A percentile compares a stretch with the other conserved stretches of the same genome.
Evolutionary conservation across 2,329 filamentous ascomycete genomes (phyloP).

Genomic region (Colletotrichum sp.): DNA sequence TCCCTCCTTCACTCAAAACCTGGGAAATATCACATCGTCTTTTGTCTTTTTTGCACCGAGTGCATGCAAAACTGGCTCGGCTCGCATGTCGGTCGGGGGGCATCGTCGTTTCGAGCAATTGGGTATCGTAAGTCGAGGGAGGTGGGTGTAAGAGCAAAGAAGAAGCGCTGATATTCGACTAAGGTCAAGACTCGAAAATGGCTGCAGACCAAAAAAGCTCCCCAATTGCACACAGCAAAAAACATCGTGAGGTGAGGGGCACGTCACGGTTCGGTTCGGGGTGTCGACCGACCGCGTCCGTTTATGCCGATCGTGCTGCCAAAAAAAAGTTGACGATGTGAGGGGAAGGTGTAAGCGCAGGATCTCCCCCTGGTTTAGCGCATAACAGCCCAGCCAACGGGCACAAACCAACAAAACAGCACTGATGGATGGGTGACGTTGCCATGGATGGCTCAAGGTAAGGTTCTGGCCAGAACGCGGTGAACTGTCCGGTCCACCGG

Average conservation of each 20-base stretch:
- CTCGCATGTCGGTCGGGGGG: conserved; percentile 14
- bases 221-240: background rate
- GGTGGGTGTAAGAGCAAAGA: background rate
- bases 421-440: background rate
- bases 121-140: background rate
- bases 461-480: background rate
- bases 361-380: background rate
- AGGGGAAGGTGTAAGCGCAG: background rate
- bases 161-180: background rate
- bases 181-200: background rate
- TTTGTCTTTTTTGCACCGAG: conserved; percentile 19
- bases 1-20: background rate
- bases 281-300: background rate
- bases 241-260: background rate
- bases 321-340: background rate
- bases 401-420: background rate
- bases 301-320: background rate
- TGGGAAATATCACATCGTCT: conserved; percentile 17
- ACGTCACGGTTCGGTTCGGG: background rate
- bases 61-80: conserved; percentile 16
- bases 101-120: background rate
- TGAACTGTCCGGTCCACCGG: background rate
- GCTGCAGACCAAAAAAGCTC: background rate
- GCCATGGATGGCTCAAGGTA: background rate
- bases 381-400: background rate